Percentiles rank a stretch among this genome's conserved stretches.
These are phyloP conservation scores for Suhomyces terraborum DNA, from an alignment of 1,139 yeast genomes.

Conservation along the genomic window DNA sequence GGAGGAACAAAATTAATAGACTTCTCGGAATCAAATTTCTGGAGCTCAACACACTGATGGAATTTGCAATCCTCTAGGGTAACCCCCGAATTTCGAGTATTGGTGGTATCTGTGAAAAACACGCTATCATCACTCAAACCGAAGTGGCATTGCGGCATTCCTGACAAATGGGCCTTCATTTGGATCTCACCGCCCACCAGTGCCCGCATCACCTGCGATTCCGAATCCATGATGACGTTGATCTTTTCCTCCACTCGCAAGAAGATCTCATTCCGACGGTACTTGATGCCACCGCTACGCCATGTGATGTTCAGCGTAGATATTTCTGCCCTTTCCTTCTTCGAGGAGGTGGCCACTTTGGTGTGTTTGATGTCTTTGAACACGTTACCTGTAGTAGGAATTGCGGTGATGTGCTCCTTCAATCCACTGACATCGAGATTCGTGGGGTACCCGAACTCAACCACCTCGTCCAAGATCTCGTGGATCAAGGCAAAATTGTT, in stretches of 20 bases:
- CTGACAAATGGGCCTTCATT: slow-evolving; percentile 73
- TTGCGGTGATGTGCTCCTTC: slow-evolving; percentile 28
- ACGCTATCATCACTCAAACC: slow-evolving; percentile 55
- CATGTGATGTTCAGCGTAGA: slow-evolving; percentile 47
- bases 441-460: slow-evolving; percentile 83
- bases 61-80: slow-evolving; percentile 77
- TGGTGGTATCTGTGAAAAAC: slow-evolving; percentile 14
- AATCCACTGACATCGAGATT: slow-evolving; percentile 56
- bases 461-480: slow-evolving; percentile 74
- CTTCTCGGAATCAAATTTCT: slow-evolving; percentile 66
- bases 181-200: slow-evolving; percentile 78
- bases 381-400: slow-evolving; percentile 25
- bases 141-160: slow-evolving; percentile 69
- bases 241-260: slow-evolving; percentile 77
- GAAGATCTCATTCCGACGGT: slow-evolving; percentile 79
- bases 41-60: slow-evolving; percentile 82
- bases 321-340: slow-evolving; percentile 4
- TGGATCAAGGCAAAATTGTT: slow-evolving; percentile 67
- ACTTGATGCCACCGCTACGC: slow-evolving; percentile 73
- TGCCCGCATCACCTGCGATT: slow-evolving; percentile 64
- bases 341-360: slow-evolving; percentile 1
- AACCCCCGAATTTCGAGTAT: slow-evolving; percentile 40
- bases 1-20: slow-evolving; percentile 81
- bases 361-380: slow-evolving; percentile 21
- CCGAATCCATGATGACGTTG: slow-evolving; percentile 62